Evolutionary conservation across 2,329 filamentous ascomycete genomes (phyloP).

Genomic region (Neofusicoccum cordaticola): DNA sequence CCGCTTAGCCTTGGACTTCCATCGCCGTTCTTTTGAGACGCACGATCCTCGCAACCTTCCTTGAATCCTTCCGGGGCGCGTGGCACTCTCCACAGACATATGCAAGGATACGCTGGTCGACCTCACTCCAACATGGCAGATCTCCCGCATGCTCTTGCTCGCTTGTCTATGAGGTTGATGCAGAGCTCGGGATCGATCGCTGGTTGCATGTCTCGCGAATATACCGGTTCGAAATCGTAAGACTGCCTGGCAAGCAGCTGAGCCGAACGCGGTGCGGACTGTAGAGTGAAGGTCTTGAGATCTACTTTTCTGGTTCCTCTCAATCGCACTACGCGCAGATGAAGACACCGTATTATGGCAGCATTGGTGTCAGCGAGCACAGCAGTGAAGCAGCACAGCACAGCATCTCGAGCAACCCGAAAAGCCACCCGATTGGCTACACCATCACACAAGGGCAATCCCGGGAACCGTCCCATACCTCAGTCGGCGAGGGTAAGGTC

Average conservation of each 20-base stretch:
- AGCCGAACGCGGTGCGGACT: conserved; percentile 26
- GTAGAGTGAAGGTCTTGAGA: conserved; percentile 18
- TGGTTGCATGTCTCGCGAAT: conserved; percentile 17
- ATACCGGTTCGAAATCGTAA: conserved; percentile 16
- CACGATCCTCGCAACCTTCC: conserved; percentile 28
- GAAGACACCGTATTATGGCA: conserved; percentile 16
- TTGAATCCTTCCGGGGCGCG: conserved; percentile 14
- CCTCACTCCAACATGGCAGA: conserved; percentile 20
- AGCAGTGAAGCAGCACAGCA: conserved; percentile 41
- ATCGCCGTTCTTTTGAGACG: conserved; percentile 25
- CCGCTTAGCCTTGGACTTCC: conserved; percentile 39
- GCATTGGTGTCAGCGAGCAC: conserved; percentile 49
- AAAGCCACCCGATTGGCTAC: background rate
- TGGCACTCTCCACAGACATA: conserved; percentile 7
- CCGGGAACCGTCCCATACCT: background rate
- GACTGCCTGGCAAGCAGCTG: conserved; percentile 24
- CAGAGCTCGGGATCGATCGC: conserved; percentile 23
- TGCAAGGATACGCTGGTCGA: conserved; percentile 15
- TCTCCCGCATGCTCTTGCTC: conserved; percentile 30
- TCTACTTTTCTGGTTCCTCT: conserved; percentile 11
- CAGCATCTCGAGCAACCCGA: background rate
- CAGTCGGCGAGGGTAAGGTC: conserved; percentile 10
- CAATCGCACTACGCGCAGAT: conserved; percentile 11
- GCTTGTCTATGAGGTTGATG: conserved; percentile 35
- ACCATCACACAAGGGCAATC: background rate